Evolutionary conservation across 2,329 filamentous ascomycete genomes (phyloP).

Genomic region (Xylariales sp.): DNA sequence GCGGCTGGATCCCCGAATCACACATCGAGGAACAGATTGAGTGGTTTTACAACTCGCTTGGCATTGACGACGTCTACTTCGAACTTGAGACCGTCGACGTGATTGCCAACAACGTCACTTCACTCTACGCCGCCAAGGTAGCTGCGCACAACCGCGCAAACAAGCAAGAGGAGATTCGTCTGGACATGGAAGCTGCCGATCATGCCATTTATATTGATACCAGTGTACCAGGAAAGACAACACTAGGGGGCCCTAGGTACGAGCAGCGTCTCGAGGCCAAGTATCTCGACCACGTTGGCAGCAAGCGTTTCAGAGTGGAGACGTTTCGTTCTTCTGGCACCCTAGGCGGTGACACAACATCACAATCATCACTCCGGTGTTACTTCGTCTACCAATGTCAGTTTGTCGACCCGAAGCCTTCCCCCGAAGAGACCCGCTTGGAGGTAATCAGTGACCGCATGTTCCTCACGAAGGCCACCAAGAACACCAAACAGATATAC

Average conservation of each 20-base stretch:
- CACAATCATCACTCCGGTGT: conserved; percentile 83
- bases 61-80: conserved; percentile 98
- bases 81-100: conserved; percentile 80
- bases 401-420: conserved; percentile 73
- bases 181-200: conserved; percentile 92
- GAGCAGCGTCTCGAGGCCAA: conserved; percentile 92
- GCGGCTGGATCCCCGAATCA: conserved; percentile 79
- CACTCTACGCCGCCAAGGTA: conserved; percentile 93
- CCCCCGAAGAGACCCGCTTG: conserved; percentile 76
- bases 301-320: conserved; percentile 84
- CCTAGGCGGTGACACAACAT: conserved; percentile 61
- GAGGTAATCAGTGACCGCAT: conserved; percentile 89
- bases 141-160: conserved; percentile 90
- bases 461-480: conserved; percentile 92
- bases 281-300: conserved; percentile 78
- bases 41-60: conserved; percentile 98
- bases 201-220: conserved; percentile 99
- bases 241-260: conserved; percentile 77
- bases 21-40: conserved; percentile 81
- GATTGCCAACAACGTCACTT: conserved; percentile 91
- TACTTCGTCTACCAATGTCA: conserved; percentile 98
- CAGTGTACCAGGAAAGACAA: conserved; percentile 78
- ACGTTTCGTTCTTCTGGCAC: conserved; percentile 90
- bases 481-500: conserved; percentile 94
- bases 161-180: conserved; percentile 86